Evolutionary conservation across 108 stramenopile genomes (phyloP), one percentile per base, ranked within the genome.

Genomic region (Skeletonema potamos): DNA sequence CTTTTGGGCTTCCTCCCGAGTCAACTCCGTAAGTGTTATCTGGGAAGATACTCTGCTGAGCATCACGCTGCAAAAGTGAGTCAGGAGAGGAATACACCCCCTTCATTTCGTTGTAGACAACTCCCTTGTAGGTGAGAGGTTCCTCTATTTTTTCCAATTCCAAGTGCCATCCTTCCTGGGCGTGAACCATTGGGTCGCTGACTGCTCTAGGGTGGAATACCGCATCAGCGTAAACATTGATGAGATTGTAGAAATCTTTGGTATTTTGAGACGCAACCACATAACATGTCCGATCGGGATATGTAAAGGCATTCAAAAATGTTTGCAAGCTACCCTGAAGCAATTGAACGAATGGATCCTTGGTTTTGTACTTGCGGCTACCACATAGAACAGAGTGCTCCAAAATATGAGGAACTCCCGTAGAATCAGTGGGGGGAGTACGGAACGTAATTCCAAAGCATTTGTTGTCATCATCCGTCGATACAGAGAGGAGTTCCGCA

Each of bases 91-190:
- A 95, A 70, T 99, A 99, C 7, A 99, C 98, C 22, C 99, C 99
- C 85, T 99, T 99, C 99, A 99, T 99, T 86, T 99, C 99, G 66
- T 98, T 99, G 90, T 91, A 99, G 9, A 99, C 99, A 27, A 99
- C 97, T 54, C 99, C 99, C 81, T 98, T 97, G 92, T 95, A 97
- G 17, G 87, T 92, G 26, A 97, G 74, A 4, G 96, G 95, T 17
- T 93, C 84, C 4, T 85, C 87, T 65, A 86, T 81, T 51, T 93
- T 73, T 54, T 98, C 97, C 36, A 97, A 72, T 72, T 99, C 99
- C 76, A 97, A 88, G 72, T 97, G 98, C 98, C 98, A 98, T 28
- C 98, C 99, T 72, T 99, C 98, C 72, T 99, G 98, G 27, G 92
- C 90, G 55, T 93, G 92, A 1, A 97, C 96, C 82, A 86, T 92